A percentile compares a stretch with the other conserved stretches of the same genome.
phyloP scores from a whole-genome alignment of 2,329 filamentous ascomycete species.

The Hymenoscyphus albidus region DNA sequence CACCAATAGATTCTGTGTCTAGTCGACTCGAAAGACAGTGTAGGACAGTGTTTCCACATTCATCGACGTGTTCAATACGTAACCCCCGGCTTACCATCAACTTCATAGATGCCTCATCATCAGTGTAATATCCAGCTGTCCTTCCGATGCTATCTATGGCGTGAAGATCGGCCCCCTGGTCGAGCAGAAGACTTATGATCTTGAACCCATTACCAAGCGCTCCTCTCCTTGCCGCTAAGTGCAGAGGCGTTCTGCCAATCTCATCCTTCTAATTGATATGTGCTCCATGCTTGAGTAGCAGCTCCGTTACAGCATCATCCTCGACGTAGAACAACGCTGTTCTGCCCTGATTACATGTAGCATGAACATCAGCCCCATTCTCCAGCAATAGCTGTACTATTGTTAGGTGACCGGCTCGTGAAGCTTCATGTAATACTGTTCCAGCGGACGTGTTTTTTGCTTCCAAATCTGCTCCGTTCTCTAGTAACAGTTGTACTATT shows the following conservation, averaged over 20 bases:
- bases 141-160: not conserved
- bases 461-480: not conserved
- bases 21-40: too few relatives aligned
- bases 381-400: not conserved
- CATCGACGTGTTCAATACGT: too few relatives aligned
- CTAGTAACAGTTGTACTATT: not conserved
- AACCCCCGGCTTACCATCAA: not conserved
- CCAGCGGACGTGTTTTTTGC: too few relatives aligned
- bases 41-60: too few relatives aligned
- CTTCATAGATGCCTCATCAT: not conserved
- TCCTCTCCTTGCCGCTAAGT: not conserved
- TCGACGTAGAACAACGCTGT: not conserved
- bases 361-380: not conserved
- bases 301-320: not conserved
- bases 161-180: not conserved
- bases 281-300: not conserved
- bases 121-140: not conserved
- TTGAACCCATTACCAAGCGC: too few relatives aligned
- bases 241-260: not conserved
- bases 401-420: fast-evolving
- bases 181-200: not conserved
- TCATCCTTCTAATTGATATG: not conserved
- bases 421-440: not conserved
- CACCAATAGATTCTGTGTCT: too few relatives aligned
- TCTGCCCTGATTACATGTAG: too few relatives aligned